Conservation (phyloP, 2,329 filamentous ascomycete species). For the Aureobasidium sp. region DNA sequence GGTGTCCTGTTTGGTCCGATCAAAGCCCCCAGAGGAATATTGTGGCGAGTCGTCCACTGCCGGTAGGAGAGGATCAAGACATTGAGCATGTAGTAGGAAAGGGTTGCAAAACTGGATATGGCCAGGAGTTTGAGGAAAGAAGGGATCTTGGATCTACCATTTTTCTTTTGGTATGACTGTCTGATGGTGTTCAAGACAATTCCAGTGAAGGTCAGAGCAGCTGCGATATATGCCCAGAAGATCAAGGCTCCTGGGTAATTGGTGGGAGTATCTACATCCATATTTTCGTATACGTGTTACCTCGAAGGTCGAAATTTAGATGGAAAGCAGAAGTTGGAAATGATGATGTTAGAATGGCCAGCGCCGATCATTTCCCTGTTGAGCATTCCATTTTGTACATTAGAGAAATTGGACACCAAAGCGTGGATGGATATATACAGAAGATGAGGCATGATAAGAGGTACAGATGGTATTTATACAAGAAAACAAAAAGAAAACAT, state of each 20-base stretch:
- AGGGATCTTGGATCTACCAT: conserved; percentile 11
- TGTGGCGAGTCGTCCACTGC: conserved; percentile 20
- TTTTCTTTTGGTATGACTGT: neutral
- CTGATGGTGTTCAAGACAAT: conserved; percentile 17
- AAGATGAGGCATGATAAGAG: neutral
- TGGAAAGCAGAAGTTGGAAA: neutral
- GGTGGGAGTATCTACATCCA: neutral
- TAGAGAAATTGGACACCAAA: neutral
- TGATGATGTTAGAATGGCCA: neutral
- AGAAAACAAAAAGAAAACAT: neutral
- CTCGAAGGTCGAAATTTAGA: too few relatives aligned
- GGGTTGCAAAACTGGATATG: conserved; percentile 24
- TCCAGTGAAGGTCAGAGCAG: conserved; percentile 24
- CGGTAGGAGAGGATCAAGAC: conserved; percentile 29
- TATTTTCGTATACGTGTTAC: neutral
- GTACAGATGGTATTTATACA: conserved; percentile 7
- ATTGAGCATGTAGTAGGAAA: conserved; percentile 30
- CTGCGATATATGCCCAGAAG: conserved; percentile 30
- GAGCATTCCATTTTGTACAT: neutral
- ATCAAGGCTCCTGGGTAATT: conserved; percentile 27
- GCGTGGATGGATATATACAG: neutral
- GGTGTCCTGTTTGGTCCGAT: conserved; percentile 2
- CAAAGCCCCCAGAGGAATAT: conserved; percentile 4
- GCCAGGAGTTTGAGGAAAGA: conserved; percentile 22
- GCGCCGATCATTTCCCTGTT: neutral